Conservation (phyloP, 2,329 filamentous ascomycete species). For the Ophiostoma sp. region DNA sequence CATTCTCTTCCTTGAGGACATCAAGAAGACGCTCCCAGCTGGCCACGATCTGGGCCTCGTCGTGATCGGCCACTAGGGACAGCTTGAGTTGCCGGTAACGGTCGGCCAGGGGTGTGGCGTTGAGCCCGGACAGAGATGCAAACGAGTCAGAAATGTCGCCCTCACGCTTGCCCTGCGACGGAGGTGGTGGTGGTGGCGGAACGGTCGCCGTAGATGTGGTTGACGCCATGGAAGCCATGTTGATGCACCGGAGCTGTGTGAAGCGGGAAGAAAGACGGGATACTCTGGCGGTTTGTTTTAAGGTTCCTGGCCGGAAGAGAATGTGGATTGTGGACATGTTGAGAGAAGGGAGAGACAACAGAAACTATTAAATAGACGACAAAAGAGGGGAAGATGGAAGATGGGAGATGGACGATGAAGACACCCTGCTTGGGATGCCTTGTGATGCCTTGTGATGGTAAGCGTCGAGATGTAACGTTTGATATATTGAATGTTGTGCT, state of each 20-base stretch:
- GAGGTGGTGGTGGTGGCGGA: background rate
- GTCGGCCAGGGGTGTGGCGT: constrained; percentile 50
- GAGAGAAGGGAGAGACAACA: background rate
- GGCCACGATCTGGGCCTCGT: constrained; percentile 47
- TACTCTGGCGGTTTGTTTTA: background rate
- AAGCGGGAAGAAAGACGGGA: background rate
- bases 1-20: constrained; percentile 34
- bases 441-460: background rate
- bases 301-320: background rate
- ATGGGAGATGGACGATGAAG: background rate
- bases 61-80: constrained; percentile 51
- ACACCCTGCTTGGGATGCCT: background rate
- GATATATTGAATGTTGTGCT: background rate
- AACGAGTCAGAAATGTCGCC: constrained; percentile 66
- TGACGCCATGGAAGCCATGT: constrained; percentile 29
- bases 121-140: constrained; percentile 55
- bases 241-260: background rate
- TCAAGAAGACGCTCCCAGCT: constrained; percentile 35
- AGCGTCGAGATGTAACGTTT: background rate
- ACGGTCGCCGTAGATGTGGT: background rate
- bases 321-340: background rate
- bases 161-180: constrained; percentile 47
- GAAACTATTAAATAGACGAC: background rate
- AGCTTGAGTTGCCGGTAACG: constrained; percentile 58
- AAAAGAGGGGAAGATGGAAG: background rate